phyloP scores from a whole-genome alignment of 495 filamentous ascomycete species.

The Penicillium canescens region DNA sequence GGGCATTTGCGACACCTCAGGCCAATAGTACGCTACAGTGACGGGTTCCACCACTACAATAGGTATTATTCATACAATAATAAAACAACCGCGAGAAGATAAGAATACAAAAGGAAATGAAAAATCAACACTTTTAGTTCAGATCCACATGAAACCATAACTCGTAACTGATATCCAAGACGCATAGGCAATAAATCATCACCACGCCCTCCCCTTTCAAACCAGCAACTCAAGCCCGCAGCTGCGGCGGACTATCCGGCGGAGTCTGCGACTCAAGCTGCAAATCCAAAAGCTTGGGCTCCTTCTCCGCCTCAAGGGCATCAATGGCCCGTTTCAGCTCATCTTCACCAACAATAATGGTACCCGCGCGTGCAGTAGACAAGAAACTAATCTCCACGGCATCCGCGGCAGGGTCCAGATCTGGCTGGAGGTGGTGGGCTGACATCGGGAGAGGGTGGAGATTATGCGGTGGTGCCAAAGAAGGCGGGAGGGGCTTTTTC shows the following conservation, averaged over 20 bases:
- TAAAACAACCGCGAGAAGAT: neutral
- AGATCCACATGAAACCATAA: conserved; percentile 1
- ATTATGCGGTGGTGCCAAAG: conserved; percentile 6
- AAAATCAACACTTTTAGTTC: conserved; percentile 6
- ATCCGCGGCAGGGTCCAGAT: conserved; percentile 44
- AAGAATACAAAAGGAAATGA: neutral
- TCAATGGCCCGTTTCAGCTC: conserved; percentile 70
- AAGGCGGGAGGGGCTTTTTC: conserved; percentile 11
- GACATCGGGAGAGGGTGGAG: conserved; percentile 2
- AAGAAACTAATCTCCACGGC: conserved; percentile 88
- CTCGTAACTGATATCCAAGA: neutral
- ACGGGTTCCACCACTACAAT: no score
- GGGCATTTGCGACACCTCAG: no score
- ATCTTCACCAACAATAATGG: conserved; percentile 78
- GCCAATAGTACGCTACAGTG: no score
- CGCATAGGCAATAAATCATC: neutral
- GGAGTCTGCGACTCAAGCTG: neutral
- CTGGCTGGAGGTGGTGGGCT: conserved; percentile 40
- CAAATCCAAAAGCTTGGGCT: neutral
- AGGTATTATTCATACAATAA: neutral
- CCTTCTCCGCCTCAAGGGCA: conserved; percentile 57
- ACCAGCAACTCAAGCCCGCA: neutral
- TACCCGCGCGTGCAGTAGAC: conserved; percentile 84
- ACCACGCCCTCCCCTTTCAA: neutral
- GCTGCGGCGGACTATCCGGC: neutral